phyloP scores from a whole-genome alignment of 2,329 filamentous ascomycete species.

The Fusarium sp. region DNA sequence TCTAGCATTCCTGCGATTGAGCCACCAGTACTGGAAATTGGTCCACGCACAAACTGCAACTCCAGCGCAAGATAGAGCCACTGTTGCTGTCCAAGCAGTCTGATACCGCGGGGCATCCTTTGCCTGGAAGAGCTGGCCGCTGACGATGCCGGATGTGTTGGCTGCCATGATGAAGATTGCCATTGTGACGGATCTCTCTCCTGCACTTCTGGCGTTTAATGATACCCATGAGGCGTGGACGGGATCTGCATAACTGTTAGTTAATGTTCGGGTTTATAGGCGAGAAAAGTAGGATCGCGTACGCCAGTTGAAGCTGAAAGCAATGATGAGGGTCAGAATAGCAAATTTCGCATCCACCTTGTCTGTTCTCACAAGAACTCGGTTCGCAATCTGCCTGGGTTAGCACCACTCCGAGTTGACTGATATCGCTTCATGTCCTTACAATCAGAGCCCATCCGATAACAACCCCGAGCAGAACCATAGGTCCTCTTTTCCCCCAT shows the following conservation, averaged over 20 bases:
- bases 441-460: background rate
- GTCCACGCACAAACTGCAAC: background rate
- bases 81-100: background rate
- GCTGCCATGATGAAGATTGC: background rate
- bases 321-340: background rate
- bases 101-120: background rate
- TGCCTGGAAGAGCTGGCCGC: background rate
- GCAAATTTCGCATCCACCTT: background rate
- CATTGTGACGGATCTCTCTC: background rate
- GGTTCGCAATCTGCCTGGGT: background rate
- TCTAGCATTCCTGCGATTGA: background rate
- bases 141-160: background rate
- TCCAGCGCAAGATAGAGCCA: background rate
- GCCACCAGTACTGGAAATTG: background rate
- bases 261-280: background rate
- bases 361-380: background rate
- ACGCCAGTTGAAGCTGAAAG: background rate
- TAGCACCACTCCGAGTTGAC: background rate
- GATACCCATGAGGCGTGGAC: background rate
- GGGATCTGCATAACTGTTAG: background rate
- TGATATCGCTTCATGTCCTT: background rate
- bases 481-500: background rate
- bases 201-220: background rate
- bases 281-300: background rate
- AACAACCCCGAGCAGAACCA: background rate